Percentiles rank a stretch among this genome's conserved stretches.
phyloP scores from a whole-genome alignment of 345 rosid species.

The Carallia brachiata region DNA sequence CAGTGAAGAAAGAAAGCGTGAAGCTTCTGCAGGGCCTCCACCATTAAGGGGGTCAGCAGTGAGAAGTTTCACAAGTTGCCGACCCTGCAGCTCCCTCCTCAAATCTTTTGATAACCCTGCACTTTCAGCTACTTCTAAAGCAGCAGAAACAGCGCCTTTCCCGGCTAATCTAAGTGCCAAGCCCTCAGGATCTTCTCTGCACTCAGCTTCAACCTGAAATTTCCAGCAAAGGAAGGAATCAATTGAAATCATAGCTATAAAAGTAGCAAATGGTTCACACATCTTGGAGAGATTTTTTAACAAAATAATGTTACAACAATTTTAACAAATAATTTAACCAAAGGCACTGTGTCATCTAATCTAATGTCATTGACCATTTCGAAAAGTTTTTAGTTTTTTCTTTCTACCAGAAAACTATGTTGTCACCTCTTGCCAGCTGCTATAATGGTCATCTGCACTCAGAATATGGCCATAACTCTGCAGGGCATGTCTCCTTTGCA shows the following conservation, averaged over 20 bases:
- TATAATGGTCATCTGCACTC: slow-evolving; percentile 74
- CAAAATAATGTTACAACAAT: too few species aligned
- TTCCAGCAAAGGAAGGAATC: slow-evolving; percentile 8
- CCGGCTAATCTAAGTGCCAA: slow-evolving; percentile 94
- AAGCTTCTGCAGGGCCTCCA: slow-evolving; percentile 99
- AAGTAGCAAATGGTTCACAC: not conserved
- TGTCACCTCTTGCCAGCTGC: slow-evolving; percentile 96
- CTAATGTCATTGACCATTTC: not conserved
- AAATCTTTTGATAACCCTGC: slow-evolving; percentile 79
- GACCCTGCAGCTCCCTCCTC: slow-evolving; percentile 91
- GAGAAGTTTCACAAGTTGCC: slow-evolving; percentile 96
- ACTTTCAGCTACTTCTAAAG: slow-evolving; percentile 95
- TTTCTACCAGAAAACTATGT: slow-evolving; percentile 24
- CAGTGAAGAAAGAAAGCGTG: slow-evolving; percentile 87
- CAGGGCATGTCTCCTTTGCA: slow-evolving; percentile 81
- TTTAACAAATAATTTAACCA: too few species aligned
- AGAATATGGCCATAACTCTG: slow-evolving; percentile 89
- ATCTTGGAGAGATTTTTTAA: too few species aligned
- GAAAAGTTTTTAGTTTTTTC: not conserved
- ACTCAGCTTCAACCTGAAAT: slow-evolving; percentile 81
- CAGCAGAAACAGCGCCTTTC: slow-evolving; percentile 98
- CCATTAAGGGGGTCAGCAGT: slow-evolving; percentile 96
- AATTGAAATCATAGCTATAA: slow-evolving; percentile 13
- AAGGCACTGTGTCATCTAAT: too few species aligned
- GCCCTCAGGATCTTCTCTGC: slow-evolving; percentile 94